Evolutionary conservation across 208 protist genomes (phyloP), one percentile per base, ranked within the genome.

Genomic region (Trypanosoma boissoni): DNA sequence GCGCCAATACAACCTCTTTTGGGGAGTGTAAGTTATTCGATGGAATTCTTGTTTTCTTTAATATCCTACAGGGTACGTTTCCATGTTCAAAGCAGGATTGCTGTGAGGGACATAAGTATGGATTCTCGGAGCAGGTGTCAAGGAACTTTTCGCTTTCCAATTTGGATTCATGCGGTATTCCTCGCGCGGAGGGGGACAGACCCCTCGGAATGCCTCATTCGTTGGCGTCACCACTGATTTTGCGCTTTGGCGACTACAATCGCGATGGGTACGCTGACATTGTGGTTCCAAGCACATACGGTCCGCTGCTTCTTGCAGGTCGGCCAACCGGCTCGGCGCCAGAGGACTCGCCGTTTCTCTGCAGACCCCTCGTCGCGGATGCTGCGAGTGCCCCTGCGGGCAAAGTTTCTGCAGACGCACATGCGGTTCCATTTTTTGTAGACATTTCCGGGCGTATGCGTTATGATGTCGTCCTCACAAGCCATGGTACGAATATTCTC

Each of bases 161-260:
- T 8, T 16, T 36, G 1, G 48, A 49, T 45, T 28, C 5, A 2
- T 67, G 61, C 41, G 43, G 51, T 52, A 32, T 67, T 42, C 8
- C 8, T 12, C 1, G 52, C 21, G 23, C 16, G 26, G 31, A 16
- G 12, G 12, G 1, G 14, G 41, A 50, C 5, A 29, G 43, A 45
- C 50, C 51, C 24, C 31, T 67, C 8, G n/a, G 21, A 29, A 63
- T 72, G 58, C n/a, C 56, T 21, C 57, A 31, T 24, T 50, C 61
- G 3, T 24, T 42, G 16, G 20, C 27, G 31, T 62, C 64, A 9
- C 82, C 86, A 43, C 71, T 84, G 2, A 7, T 88, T 21, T 46
- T 90, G 27, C 82, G 82, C 18, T 28, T 55, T 7, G 70, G 73
- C 4, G 82, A 93, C 51, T 77, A 72, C 60, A 85, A 83, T 54